Evolutionary conservation across 257 asterid genomes (phyloP), one percentile per base, ranked within the genome.

Genomic region (Nicotiana noctiflora): DNA sequence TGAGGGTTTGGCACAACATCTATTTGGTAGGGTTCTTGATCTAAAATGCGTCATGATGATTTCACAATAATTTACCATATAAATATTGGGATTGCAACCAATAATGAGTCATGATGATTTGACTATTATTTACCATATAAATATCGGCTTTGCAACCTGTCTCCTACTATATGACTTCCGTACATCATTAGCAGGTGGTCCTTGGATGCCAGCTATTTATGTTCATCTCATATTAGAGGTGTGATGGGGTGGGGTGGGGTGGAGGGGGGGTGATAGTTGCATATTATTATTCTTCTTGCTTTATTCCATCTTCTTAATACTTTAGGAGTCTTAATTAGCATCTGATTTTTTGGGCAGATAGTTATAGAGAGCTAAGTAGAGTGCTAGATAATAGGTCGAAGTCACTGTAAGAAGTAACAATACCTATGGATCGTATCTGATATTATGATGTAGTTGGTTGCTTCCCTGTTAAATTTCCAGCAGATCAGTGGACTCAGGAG

Each of bases 1-100:
- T 3, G 97, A 94, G 94, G 99, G 98, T 34, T 85, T 96, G 90
- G 98, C 98, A 3, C 87, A 84, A 32, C 96, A 88, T 88, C 88
- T 91, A 81, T 94, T 94, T 86, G 97, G 97, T 93, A 84, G 13
- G 74, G 14, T 79, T 59, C 79, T 46, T 49, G 15, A 74, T 74
- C 79, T 46, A 49, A 49, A 15, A 14, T 8, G 60, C 12, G 79
- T 23, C 61, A 44, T 7, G 27, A 74, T 74, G 61, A 49, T 74
- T 62, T 25, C 15, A 3, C 79, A 23, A 49, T 74, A 49, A 14
- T 49, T 12, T 46, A 49, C 61, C 15, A 25, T 49, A 7, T 49
- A 23, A 25, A 23, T 74, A 3, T 6, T 49, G 25, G 61, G 17
- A 49, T 23, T 49, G 61, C 61, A 14, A 49, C 25, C 79, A 23